Base-by-base conservation (phyloP, 768 basidiomycete species). In the Clitopilus passeckerianus region DNA sequence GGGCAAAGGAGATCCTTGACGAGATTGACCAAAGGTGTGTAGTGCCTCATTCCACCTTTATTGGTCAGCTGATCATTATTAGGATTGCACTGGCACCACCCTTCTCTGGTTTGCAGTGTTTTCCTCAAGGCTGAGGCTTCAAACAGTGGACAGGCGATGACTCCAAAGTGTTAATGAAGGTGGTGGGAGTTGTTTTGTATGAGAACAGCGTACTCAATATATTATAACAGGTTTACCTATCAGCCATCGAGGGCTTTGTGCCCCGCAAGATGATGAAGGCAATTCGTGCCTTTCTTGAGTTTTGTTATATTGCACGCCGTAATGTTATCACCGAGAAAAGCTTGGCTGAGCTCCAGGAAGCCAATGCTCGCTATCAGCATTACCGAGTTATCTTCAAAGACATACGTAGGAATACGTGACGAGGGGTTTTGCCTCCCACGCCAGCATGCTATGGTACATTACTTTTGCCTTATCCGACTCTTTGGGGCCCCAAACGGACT, bases 121-220 rank as follows among this genome's bases (percentile, higher is more conserved):
- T 74, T 18, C 64, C 71, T 0, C 59, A 72, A 27, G 71, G 71
- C 0, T 44, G 59, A 0, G 59, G 60, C 1, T 72, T 73, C 54
- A 70, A 68, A n/a, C 72, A 73, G 41, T 74, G 73, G 73, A 74
- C 71, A 0, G 65, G 72, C 9, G 56, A 74, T 20, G 66, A 74
- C 22, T 74, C 68, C 0, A 75, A 75, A 37, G 69, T 64, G 0
- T 53, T 75, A 0, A 74, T 74, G 70, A 74, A 73, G 68, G 71
- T 72, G n/a, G n/a, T n/a, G n/a, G n/a, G n/a, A n/a, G n/a, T n/a
- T n/a, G n/a, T n/a, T n/a, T n/a, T n/a, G n/a, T n/a, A n/a, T n/a
- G n/a, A n/a, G n/a, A n/a, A n/a, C n/a, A n/a, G n/a, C n/a, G n/a
- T n/a, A n/a, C n/a, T n/a, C n/a, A n/a, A n/a, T n/a, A n/a, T n/a